Percentiles rank a stretch among this genome's conserved stretches.
These are phyloP conservation scores for Nicotiana noctiflora DNA, from an alignment of 257 asterid genomes.

Conservation along the genomic window DNA sequence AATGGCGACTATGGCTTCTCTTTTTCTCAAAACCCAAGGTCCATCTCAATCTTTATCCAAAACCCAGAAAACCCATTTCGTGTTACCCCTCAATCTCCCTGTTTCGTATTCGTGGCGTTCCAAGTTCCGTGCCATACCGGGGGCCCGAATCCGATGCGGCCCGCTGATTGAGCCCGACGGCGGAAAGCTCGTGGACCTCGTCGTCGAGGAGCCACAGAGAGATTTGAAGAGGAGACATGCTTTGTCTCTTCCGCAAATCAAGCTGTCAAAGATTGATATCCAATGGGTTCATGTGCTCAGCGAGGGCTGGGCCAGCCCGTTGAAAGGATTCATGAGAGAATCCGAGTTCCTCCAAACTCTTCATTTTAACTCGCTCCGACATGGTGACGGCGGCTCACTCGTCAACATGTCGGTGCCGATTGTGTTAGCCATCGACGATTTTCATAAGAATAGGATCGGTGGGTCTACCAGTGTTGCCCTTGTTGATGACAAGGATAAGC, in stretches of 20 bases:
- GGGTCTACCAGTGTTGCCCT: slow-evolving; percentile 60
- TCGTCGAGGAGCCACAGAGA: slow-evolving; percentile 47
- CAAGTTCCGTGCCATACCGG: slow-evolving; percentile 21
- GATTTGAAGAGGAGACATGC: slow-evolving; percentile 39
- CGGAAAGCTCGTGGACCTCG: slow-evolving; percentile 65
- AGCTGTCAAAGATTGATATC: slow-evolving; percentile 63
- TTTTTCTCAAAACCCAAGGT: slow-evolving; percentile 37
- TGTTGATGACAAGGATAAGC: slow-evolving; percentile 35
- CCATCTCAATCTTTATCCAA: slow-evolving; percentile 18
- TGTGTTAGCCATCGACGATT: slow-evolving; percentile 81
- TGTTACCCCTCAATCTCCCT: slow-evolving; percentile 19
- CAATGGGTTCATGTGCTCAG: slow-evolving; percentile 97
- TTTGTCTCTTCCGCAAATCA: slow-evolving; percentile 44
- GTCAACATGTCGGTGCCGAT: slow-evolving; percentile 97
- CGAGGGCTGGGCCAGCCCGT: slow-evolving; percentile 99
- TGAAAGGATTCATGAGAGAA: slow-evolving; percentile 91
- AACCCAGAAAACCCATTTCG: slow-evolving; percentile 35
- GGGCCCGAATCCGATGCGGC: slow-evolving; percentile 30
- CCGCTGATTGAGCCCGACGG: slow-evolving; percentile 84
- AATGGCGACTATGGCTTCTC: slow-evolving; percentile 74
- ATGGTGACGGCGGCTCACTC: slow-evolving; percentile 60
- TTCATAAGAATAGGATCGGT: slow-evolving; percentile 53
- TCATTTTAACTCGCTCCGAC: slow-evolving; percentile 84
- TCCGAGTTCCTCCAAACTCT: slow-evolving; percentile 98
- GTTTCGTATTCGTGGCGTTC: slow-evolving; percentile 19